Evolutionary conservation across 495 filamentous ascomycete genomes (phyloP).

Genomic region (Neurospora tetrasperma): DNA sequence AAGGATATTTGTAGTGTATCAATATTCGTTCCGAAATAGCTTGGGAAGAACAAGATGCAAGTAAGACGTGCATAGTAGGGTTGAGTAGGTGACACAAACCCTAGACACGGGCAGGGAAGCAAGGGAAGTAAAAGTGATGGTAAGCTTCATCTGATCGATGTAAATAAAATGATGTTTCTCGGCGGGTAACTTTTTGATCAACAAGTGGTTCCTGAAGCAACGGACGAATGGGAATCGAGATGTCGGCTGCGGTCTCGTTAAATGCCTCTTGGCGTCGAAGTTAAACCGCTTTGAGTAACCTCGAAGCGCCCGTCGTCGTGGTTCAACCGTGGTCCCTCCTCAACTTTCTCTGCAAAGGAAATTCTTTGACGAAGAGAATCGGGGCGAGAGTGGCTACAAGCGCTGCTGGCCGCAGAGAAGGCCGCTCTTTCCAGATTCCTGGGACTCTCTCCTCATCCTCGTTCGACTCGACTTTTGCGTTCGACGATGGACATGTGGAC

Average conservation of each 20-base stretch:
- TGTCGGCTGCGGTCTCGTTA: not conserved
- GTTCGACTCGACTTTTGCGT: not conserved
- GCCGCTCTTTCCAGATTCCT: not conserved
- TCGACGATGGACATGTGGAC: not conserved
- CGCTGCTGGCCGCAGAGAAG: not conserved
- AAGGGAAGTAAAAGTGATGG: not conserved
- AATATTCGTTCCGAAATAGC: not conserved
- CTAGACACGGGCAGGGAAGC: not conserved
- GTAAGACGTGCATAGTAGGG: not conserved
- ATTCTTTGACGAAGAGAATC: not conserved
- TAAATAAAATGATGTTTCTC: not conserved
- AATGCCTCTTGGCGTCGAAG: not conserved
- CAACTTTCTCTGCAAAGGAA: not conserved
- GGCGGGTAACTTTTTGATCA: not conserved
- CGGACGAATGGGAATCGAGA: not conserved
- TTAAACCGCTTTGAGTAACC: not conserved
- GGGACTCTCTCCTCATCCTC: not conserved
- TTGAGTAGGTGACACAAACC: not conserved
- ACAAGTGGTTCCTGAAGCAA: not conserved
- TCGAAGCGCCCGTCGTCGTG: not conserved
- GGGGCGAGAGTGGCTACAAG: not conserved
- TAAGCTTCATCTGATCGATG: not conserved
- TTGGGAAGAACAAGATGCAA: not conserved
- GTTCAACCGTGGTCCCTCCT: not conserved
- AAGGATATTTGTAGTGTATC: not conserved